Base-by-base conservation (phyloP, 1,284 basidiomycete genomes). In the Tilletia caries region DNA sequence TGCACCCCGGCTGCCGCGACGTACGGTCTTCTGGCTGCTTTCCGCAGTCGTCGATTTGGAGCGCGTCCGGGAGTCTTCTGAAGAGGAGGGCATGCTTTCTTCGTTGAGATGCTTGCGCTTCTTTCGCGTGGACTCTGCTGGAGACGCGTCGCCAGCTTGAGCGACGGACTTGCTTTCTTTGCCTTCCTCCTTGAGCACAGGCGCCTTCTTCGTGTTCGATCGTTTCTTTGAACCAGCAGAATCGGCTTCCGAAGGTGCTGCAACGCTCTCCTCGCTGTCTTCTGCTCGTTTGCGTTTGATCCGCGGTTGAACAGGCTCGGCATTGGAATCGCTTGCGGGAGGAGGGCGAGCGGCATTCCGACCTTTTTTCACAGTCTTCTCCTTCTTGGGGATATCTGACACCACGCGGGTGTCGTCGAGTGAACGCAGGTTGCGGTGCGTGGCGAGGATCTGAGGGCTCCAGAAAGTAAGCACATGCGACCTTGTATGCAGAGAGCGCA, bases 401-500 rank as follows among this genome's bases (percentile, higher is more conserved):
- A 20, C 41, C 3, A 68, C 27, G 10, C 37, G 37, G 25, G n/a
- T 25, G 27, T 69, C 60, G 44, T 79, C 76, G 3, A 80, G 64
- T n/a, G 77, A 68, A n/a, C 72, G 67, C 46, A 79, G 65, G 12
- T 70, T 69, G 6, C 75, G 75, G 29, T 75, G 69, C 25, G 70
- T 70, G 46, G 60, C 50, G 34, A 74, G 41, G 23, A 71, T 62
- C 64, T 71, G 60, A 18, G 50, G 18, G 15, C 20, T 29, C 6
- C 37, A 33, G n/a, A 33, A 64, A 29, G 34, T 48, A n/a, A 64
- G 32, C 25, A 50, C 20, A 8, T n/a, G n/a, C n/a, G n/a, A n/a
- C n/a, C n/a, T n/a, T n/a, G 1, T 23, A 8, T 27, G 48, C 1
- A 20, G 25, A 27, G 20, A 27, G 20, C 43, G 43, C 43, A 44